These are phyloP conservation scores for Durusdinium trenchii DNA, from an alignment of 73 alveolate genomes.

Conservation along the genomic window DNA sequence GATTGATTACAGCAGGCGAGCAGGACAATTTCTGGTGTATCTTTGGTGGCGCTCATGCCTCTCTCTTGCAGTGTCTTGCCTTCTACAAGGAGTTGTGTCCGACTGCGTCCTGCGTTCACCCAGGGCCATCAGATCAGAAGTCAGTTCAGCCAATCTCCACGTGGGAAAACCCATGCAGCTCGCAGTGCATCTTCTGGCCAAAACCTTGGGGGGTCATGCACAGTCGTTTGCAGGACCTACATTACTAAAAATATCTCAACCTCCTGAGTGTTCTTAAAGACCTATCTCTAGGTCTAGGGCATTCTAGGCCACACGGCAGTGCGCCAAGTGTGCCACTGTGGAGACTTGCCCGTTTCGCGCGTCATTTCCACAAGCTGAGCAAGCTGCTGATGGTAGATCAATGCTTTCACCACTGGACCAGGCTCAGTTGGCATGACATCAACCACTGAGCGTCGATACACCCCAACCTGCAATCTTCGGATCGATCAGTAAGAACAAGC, in stretches of 20 bases:
- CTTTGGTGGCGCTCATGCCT: no score
- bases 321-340: background rate
- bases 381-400: conserved; percentile 52
- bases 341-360: no score
- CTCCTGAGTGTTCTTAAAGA: background rate
- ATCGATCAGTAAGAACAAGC: no score
- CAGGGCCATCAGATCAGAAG: no score
- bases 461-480: conserved; percentile 34
- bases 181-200: conserved; percentile 16
- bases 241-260: no score
- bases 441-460: conserved; percentile 59
- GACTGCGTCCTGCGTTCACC: no score
- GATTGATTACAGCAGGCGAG: no score
- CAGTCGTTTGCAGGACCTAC: background rate
- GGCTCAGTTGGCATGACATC: conserved; percentile 10
- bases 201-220: background rate
- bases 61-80: no score
- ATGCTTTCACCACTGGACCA: conserved; percentile 19
- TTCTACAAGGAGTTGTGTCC: no score
- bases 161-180: background rate
- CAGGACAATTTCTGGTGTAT: no score
- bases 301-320: background rate
- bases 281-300: no score
- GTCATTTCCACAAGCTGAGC: no score
- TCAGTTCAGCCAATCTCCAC: conserved; percentile 57